phyloP scores from a whole-genome alignment of 2,329 filamentous ascomycete species.

The Pseudopithomyces chartarum region DNA sequence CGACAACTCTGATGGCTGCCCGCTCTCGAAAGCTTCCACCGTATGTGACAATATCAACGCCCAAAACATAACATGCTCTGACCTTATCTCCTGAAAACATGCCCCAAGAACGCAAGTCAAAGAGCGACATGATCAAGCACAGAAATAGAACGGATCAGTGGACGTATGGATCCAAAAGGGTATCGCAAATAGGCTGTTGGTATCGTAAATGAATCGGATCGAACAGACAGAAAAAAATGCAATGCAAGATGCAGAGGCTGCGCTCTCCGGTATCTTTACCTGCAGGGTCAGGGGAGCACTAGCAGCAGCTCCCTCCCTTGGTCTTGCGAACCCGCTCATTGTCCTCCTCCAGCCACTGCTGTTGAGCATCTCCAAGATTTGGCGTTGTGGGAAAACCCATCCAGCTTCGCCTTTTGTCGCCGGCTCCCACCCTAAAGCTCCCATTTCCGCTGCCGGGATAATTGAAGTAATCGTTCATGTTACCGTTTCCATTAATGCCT shows the following conservation, averaged over 20 bases:
- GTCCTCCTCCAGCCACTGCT: slow-evolving; percentile 41
- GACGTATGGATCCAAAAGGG: slow-evolving; percentile 1
- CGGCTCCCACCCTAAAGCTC: slow-evolving; percentile 63
- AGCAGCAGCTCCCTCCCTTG: slow-evolving; percentile 45
- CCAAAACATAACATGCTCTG: background rate
- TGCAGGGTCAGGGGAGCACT: background rate
- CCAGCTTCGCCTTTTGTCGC: slow-evolving; percentile 71
- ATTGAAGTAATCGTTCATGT: slow-evolving; percentile 55
- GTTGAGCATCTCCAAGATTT: slow-evolving; percentile 34
- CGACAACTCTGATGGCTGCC: too few species aligned
- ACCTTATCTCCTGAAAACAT: background rate
- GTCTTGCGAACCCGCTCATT: slow-evolving; percentile 35
- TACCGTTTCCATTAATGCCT: slow-evolving; percentile 38
- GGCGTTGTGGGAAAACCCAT: slow-evolving; percentile 61
- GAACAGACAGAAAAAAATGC: background rate
- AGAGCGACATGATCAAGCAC: background rate
- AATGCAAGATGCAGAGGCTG: background rate
- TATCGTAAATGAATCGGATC: slow-evolving; percentile 8
- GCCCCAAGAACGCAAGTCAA: background rate
- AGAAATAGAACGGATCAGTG: background rate
- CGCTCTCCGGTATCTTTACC: background rate
- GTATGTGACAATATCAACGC: background rate
- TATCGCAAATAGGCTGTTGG: slow-evolving; percentile 6
- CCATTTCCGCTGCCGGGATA: slow-evolving; percentile 55
- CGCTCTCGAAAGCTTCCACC: too few species aligned